phyloP scores from a whole-genome alignment of 768 basidiomycete genomes.

The Lyophyllum shimeji region DNA sequence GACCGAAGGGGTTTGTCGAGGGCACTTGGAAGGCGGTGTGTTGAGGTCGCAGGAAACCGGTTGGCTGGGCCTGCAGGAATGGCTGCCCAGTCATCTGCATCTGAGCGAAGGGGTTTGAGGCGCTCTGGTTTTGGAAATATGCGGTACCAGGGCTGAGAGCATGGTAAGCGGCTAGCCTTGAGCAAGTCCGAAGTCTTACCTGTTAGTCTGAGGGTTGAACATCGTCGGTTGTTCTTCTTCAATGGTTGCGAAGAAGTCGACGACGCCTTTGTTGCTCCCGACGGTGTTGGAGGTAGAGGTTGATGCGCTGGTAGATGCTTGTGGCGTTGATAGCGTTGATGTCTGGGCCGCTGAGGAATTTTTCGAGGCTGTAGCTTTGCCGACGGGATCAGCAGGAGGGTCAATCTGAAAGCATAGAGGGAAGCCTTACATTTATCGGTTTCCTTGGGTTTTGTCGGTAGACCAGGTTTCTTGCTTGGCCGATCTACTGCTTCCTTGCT shows the following conservation, averaged over 20 bases:
- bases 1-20: conserved; percentile 46
- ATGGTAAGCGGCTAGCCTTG: conserved; percentile 3
- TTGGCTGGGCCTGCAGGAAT: conserved; percentile 51
- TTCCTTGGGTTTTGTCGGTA: conserved; percentile 21
- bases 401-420: background rate
- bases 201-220: conserved; percentile 64
- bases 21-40: conserved; percentile 40
- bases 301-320: conserved; percentile 16
- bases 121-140: conserved; percentile 57
- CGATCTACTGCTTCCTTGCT: conserved; percentile 69
- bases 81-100: conserved; percentile 54
- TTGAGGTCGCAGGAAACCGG: conserved; percentile 55
- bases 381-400: background rate
- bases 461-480: conserved; percentile 15
- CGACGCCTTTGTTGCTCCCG: conserved; percentile 44
- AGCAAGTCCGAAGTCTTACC: conserved; percentile 30
- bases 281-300: conserved; percentile 8
- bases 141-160: conserved; percentile 42
- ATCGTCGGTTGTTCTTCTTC: conserved; percentile 77
- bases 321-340: conserved; percentile 4
- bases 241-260: conserved; percentile 90
- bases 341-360: background rate
- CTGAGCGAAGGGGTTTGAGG: conserved; percentile 77
- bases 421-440: conserved; percentile 28
- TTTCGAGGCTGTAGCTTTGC: conserved; percentile 4